Evolutionary conservation across 2,329 filamentous ascomycete species (phyloP), one percentile per base, ranked within the genome.

Genomic region (Volutella citrinella): DNA sequence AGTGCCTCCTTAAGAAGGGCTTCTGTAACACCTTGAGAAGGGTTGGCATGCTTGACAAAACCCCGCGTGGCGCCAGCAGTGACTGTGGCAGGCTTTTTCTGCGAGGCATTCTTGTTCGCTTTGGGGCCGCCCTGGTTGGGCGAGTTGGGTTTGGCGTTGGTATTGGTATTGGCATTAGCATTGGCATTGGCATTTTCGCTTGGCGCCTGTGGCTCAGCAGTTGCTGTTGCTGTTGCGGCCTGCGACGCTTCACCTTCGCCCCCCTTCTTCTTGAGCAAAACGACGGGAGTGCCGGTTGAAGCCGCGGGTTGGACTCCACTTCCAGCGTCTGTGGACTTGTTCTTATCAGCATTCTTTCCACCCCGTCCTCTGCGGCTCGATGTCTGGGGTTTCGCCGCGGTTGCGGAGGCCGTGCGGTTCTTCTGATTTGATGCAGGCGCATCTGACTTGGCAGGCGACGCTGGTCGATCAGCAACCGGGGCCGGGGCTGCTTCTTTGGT

Each of bases 11-110:
- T 81, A 3, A 97, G 77, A 0, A 89, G 64, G 0, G 82, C 68
- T 55, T 96, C 91, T 0, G 88, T 96, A 28, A 96, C 86, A 11
- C 91, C 91, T 56, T 96, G 91, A 0, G 89, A 93, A 10, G 87
- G 80, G 56, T 94, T 95, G 32, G 83, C 84, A 50, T 89, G 84
- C 60, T 90, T 90, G 41, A 90, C 68, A 54, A 90, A 90, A 14
- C 81, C 84, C 30, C 85, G 82, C 12, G 75, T 78, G 7, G 74
- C 74, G 9, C 74, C 72, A 18, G 55, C 35, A 7, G 53, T 53
- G 10, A 61, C 50, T 5, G 37, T 23, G 5, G 56, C 14, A 4
- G 48, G 7, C 37, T 64, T 65, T 49, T 64, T 64, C 40, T 63
- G 57, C 6, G 51, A 29, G 7, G 42, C 31, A 4, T 42, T 30